Percentiles rank a stretch among this genome's conserved stretches.
Evolutionary conservation across 1,284 basidiomycete species (phyloP).

Genomic region (Microbotryum intermedium): DNA sequence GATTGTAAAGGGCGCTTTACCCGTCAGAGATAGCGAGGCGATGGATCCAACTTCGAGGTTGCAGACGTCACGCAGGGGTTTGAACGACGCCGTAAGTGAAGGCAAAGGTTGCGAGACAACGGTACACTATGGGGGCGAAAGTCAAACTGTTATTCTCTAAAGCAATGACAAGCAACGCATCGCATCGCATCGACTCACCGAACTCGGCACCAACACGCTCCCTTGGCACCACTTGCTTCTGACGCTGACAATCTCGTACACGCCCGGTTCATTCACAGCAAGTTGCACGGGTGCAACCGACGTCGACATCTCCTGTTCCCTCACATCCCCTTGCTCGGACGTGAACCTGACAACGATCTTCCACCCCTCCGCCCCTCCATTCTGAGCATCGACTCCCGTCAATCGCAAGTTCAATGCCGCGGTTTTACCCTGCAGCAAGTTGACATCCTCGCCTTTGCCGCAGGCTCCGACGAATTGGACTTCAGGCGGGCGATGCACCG

Average conservation of each 20-base stretch:
- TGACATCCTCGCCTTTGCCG: slow-evolving; percentile 59
- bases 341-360: slow-evolving; percentile 55
- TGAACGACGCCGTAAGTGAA: slow-evolving; percentile 62
- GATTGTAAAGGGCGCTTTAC: slow-evolving; percentile 79
- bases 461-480: slow-evolving; percentile 59
- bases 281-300: slow-evolving; percentile 47
- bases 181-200: slow-evolving; percentile 29
- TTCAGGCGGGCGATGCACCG: slow-evolving; percentile 65
- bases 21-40: slow-evolving; percentile 75
- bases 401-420: slow-evolving; percentile 44
- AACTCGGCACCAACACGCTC: slow-evolving; percentile 69
- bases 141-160: slow-evolving; percentile 4
- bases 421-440: slow-evolving; percentile 63
- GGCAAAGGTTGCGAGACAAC: slow-evolving; percentile 30
- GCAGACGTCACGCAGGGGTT: slow-evolving; percentile 71
- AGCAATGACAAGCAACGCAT: slow-evolving; percentile 44
- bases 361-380: slow-evolving; percentile 48
- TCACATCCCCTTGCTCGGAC: slow-evolving; percentile 41
- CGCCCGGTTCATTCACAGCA: slow-evolving; percentile 60
- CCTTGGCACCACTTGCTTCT: slow-evolving; percentile 68
- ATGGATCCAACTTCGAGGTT: slow-evolving; percentile 89
- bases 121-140: slow-evolving; percentile 52
- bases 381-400: slow-evolving; percentile 43
- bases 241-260: slow-evolving; percentile 66
- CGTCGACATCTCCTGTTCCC: slow-evolving; percentile 50